A percentile compares a stretch with the other conserved stretches of the same genome.
These are phyloP conservation scores for Bremia lactucae DNA, from an alignment of 352 stramenopile genomes.

Conservation along the genomic window DNA sequence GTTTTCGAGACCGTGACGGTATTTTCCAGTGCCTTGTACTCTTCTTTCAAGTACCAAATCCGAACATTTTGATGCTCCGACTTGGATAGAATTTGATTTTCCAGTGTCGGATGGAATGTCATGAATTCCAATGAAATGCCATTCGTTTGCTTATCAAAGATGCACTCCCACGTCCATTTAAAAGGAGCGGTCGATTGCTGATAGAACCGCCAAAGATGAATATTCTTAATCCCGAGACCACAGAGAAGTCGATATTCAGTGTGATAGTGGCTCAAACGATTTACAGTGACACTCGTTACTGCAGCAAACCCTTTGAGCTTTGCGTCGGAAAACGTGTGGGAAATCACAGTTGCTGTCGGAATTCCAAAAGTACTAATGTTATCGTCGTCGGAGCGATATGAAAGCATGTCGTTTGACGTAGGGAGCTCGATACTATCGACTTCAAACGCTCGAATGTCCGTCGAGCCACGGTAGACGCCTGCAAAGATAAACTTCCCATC, in stretches of 20 bases:
- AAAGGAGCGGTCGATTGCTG: slow-evolving; percentile 15
- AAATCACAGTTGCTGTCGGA: slow-evolving; percentile 37
- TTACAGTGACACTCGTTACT: slow-evolving; percentile 56
- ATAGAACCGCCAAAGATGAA: slow-evolving; percentile 81
- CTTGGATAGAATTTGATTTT: slow-evolving; percentile 71
- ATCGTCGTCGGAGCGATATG: slow-evolving; percentile 20
- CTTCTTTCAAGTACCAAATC: slow-evolving; percentile 69
- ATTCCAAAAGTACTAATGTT: slow-evolving; percentile 23
- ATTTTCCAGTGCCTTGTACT: slow-evolving; percentile 22
- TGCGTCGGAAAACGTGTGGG: slow-evolving; percentile 67
- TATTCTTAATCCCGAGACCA: slow-evolving; percentile 79
- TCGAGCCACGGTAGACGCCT: slow-evolving; percentile 74
- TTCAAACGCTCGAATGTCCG: slow-evolving; percentile 76
- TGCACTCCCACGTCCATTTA: slow-evolving; percentile 68
- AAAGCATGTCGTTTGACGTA: slow-evolving; percentile 7
- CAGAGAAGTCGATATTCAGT: slow-evolving; percentile 75
- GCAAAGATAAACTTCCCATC: slow-evolving; percentile 82
- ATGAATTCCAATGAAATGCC: slow-evolving; percentile 78
- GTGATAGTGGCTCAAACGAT: slow-evolving; percentile 25
- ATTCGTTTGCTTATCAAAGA: slow-evolving; percentile 83
- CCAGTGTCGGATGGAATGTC: slow-evolving; percentile 41
- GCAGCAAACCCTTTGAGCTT: slow-evolving; percentile 81
- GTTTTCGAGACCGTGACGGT: slow-evolving; percentile 48
- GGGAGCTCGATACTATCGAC: slow-evolving; percentile 72
- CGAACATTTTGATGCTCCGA: slow-evolving; percentile 80